These are phyloP conservation scores for Pseudocercospora fijiensis DNA, from an alignment of 2,329 filamentous ascomycete species.

Conservation along the genomic window DNA sequence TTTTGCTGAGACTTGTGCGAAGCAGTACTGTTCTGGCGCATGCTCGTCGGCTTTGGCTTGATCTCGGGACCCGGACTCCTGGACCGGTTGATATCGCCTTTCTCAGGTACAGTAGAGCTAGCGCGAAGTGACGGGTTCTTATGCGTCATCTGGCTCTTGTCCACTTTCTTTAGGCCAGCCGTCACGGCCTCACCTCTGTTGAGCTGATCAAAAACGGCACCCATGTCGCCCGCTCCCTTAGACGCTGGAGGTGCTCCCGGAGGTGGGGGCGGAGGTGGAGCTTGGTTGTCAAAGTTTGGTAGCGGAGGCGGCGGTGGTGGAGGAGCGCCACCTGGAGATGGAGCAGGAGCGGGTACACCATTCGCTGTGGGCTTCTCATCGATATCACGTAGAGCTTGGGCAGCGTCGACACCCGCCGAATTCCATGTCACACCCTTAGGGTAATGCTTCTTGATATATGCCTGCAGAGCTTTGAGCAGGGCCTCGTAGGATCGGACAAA, in stretches of 20 bases:
- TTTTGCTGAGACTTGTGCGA: conserved; percentile 22
- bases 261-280: conserved; percentile 62
- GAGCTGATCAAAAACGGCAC: conserved; percentile 85
- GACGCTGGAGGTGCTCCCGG: conserved; percentile 51
- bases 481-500: conserved; percentile 93
- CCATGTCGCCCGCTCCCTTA: conserved; percentile 61
- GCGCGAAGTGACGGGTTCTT: conserved; percentile 89
- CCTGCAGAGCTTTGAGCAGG: conserved; percentile 77
- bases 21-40: conserved; percentile 46
- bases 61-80: conserved; percentile 88
- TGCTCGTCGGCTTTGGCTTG: conserved; percentile 51
- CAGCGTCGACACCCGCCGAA: conserved; percentile 67
- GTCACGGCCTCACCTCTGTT: conserved; percentile 90
- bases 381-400: conserved; percentile 64
- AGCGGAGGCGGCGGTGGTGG: conserved; percentile 66
- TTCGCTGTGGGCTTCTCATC: conserved; percentile 41
- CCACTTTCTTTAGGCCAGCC: conserved; percentile 84
- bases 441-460: conserved; percentile 83
- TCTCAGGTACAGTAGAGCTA: conserved; percentile 65
- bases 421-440: conserved; percentile 84
- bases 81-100: conserved; percentile 56
- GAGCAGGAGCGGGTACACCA: conserved; percentile 52
- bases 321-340: conserved; percentile 56
- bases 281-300: conserved; percentile 37
- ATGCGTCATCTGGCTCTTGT: conserved; percentile 95